Conservation (phyloP, 2,329 filamentous ascomycete genomes). For the Claviceps sp. region DNA sequence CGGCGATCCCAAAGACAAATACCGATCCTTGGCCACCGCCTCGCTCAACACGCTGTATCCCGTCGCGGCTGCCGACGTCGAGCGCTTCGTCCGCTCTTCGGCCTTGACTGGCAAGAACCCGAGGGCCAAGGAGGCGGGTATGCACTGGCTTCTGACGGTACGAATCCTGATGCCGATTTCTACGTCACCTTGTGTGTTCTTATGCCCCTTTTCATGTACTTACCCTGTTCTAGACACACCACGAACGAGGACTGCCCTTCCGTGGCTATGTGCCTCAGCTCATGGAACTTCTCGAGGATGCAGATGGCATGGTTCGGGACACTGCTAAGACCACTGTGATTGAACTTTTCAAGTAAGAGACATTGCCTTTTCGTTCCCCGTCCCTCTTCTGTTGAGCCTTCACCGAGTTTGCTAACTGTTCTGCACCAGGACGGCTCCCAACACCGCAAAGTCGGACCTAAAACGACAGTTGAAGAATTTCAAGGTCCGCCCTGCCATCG, state of each 20-base stretch:
- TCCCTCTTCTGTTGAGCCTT: too few relatives aligned
- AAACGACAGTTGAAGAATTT: conserved; percentile 75
- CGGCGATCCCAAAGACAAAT: conserved; percentile 78
- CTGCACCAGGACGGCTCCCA: conserved; percentile 52
- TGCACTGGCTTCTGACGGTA: conserved; percentile 76
- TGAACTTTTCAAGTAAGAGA: conserved; percentile 63
- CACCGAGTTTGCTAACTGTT: conserved; percentile 4
- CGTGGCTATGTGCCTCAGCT: conserved; percentile 68
- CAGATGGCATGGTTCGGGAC: conserved; percentile 77
- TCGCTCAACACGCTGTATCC: conserved; percentile 66
- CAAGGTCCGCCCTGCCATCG: conserved; percentile 77
- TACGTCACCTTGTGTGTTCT: neutral
- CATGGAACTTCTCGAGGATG: conserved; percentile 80
- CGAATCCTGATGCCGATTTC: neutral
- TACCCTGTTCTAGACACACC: conserved; percentile 50
- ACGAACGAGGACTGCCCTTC: conserved; percentile 67
- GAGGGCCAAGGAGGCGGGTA: conserved; percentile 69
- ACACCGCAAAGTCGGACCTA: conserved; percentile 73
- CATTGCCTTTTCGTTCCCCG: neutral
- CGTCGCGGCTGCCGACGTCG: conserved; percentile 57
- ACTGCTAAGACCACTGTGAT: conserved; percentile 72
- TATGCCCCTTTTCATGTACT: neutral
- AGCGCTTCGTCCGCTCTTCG: conserved; percentile 63
- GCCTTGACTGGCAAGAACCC: conserved; percentile 71
- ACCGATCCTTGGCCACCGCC: conserved; percentile 60